Conservation (phyloP, 2,329 filamentous ascomycete genomes). For the Aspergillus felis region DNA sequence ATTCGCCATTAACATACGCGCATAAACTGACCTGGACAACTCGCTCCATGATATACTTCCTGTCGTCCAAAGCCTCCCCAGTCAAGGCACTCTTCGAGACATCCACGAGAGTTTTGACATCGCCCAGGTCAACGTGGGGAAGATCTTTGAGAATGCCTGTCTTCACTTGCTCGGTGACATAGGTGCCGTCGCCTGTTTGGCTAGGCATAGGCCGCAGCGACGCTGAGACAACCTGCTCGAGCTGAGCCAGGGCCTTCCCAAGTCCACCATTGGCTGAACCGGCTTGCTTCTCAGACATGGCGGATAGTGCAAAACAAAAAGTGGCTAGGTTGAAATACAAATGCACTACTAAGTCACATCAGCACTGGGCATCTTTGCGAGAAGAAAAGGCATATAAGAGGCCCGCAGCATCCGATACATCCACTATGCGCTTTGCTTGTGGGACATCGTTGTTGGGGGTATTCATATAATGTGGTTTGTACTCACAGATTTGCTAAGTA, state of each 20-base stretch:
- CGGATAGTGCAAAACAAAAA: not conserved
- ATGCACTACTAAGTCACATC: not conserved
- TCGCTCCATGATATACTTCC: conserved; percentile 58
- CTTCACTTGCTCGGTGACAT: conserved; percentile 31
- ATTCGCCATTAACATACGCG: not conserved
- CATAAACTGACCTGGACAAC: conserved; percentile 43
- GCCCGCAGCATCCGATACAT: not conserved
- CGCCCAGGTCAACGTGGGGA: conserved; percentile 44
- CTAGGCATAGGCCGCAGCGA: conserved; percentile 41
- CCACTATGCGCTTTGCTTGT: not conserved
- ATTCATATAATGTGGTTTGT: not conserved
- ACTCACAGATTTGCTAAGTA: not conserved
- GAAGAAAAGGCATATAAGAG: not conserved
- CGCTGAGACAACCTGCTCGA: conserved; percentile 39
- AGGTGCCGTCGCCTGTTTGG: conserved; percentile 39
- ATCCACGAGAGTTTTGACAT: conserved; percentile 40
- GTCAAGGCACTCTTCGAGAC: conserved; percentile 41
- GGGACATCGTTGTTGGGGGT: not conserved
- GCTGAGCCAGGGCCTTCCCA: conserved; percentile 33
- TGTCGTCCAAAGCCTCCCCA: conserved; percentile 58
- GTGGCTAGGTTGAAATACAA: not conserved
- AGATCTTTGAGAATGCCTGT: conserved; percentile 44
- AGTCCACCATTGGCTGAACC: conserved; percentile 28
- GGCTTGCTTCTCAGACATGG: conserved; percentile 20
- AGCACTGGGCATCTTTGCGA: not conserved